Percentiles rank a stretch among this genome's conserved stretches.
phyloP scores from a whole-genome alignment of 1,284 basidiomycete species.

The Calocybe gambosa region DNA sequence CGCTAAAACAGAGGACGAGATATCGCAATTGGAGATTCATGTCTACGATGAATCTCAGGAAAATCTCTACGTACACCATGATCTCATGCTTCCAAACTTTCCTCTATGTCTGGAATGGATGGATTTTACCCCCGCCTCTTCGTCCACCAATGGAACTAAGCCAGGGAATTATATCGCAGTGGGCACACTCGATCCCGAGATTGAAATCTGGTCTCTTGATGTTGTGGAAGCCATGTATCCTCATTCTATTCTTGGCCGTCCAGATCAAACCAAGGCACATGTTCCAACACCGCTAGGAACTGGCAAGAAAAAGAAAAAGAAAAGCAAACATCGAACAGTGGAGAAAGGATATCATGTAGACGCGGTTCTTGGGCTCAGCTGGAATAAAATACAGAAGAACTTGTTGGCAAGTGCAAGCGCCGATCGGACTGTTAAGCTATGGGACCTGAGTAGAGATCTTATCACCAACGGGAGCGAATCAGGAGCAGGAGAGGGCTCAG shows the following conservation, averaged over 20 bases:
- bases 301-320: constrained; percentile 94
- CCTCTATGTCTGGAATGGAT: constrained; percentile 99
- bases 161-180: constrained; percentile 94
- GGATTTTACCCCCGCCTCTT: constrained; percentile 76
- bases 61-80: constrained; percentile 96
- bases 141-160: constrained; percentile 33
- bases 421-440: constrained; percentile 94
- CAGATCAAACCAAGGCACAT: constrained; percentile 80
- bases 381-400: constrained; percentile 89
- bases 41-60: constrained; percentile 91
- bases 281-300: constrained; percentile 73
- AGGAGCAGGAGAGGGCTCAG: constrained; percentile 35
- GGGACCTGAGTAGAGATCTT: constrained; percentile 84
- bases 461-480: constrained; percentile 35
- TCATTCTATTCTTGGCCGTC: constrained; percentile 84
- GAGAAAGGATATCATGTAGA: constrained; percentile 85
- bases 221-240: constrained; percentile 94
- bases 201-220: constrained; percentile 98
- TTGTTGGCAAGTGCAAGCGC: constrained; percentile 90
- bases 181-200: constrained; percentile 95
- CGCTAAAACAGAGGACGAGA: constrained; percentile 96
- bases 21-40: constrained; percentile 94
- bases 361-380: constrained; percentile 86
- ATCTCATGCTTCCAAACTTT: constrained; percentile 96
- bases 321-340: constrained; percentile 65